phyloP scores from a whole-genome alignment of 164 flowering plant species.

The Buxus sempervirens region DNA sequence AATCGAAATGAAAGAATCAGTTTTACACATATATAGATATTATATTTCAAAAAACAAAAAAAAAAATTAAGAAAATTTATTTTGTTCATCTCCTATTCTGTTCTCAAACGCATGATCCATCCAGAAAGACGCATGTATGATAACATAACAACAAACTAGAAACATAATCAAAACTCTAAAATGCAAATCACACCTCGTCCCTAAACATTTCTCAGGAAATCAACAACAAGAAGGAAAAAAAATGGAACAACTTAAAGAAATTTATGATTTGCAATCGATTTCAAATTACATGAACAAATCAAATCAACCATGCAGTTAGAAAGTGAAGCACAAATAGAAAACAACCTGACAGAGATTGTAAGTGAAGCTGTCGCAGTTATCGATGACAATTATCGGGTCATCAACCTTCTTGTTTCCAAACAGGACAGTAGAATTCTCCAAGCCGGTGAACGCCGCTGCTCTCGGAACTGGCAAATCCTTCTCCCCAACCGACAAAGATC shows the following conservation, averaged over 20 bases:
- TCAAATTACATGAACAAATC: background rate
- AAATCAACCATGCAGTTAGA: background rate
- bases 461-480: constrained; percentile 4
- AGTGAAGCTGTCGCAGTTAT: constrained; percentile 96
- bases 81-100: no score
- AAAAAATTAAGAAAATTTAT: no score
- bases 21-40: no score
- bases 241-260: background rate
- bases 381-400: constrained; percentile 76
- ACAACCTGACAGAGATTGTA: constrained; percentile 96
- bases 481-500: background rate
- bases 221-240: no score
- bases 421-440: constrained; percentile 18
- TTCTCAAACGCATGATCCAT: background rate
- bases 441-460: constrained; percentile 22
- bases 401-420: constrained; percentile 16
- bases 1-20: no score
- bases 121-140: no score
- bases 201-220: background rate
- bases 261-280: background rate
- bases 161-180: no score
- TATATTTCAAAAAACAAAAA: no score
- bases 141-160: background rate
- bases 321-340: background rate
- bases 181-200: background rate